Evolutionary conservation across 805 yeast genomes (phyloP).

Genomic region (Metschnikowia continentalis): DNA sequence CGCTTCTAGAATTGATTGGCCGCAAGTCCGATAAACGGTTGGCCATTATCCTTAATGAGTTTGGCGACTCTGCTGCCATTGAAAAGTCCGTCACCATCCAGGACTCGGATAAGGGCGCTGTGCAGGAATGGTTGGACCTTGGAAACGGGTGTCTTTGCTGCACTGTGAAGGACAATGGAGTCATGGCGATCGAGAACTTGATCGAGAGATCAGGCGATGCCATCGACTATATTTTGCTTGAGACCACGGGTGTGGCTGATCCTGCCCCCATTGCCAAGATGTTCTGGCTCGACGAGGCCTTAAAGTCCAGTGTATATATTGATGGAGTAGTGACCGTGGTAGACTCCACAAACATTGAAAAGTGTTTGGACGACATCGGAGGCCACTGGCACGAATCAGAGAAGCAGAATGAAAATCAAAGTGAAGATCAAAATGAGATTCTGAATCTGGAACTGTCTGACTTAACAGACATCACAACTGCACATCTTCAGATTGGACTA

Average conservation of each 20-base stretch:
- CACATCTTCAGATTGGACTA: slow-evolving; percentile 83
- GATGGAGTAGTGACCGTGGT: slow-evolving; percentile 91
- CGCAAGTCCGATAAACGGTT: slow-evolving; percentile 63
- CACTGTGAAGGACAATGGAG: slow-evolving; percentile 93
- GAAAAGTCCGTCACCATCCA: slow-evolving; percentile 79
- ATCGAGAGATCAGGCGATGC: slow-evolving; percentile 64
- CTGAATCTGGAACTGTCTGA: slow-evolving; percentile 5
- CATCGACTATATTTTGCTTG: slow-evolving; percentile 87
- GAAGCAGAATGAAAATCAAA: slow-evolving; percentile 19
- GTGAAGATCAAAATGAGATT: too few relatives aligned
- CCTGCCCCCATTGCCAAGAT: slow-evolving; percentile 96
- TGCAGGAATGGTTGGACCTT: slow-evolving; percentile 92
- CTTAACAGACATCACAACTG: slow-evolving; percentile 60
- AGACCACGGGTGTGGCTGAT: slow-evolving; percentile 95
- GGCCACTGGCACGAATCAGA: slow-evolving; percentile 60
- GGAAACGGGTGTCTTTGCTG: slow-evolving; percentile 98
- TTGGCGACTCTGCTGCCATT: slow-evolving; percentile 85
- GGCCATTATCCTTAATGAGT: slow-evolving; percentile 89
- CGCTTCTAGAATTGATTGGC: slow-evolving; percentile 73
- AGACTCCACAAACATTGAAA: slow-evolving; percentile 64
- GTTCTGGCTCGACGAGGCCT: slow-evolving; percentile 96
- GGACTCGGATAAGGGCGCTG: slow-evolving; percentile 45
- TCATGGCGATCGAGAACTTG: slow-evolving; percentile 85
- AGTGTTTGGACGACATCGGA: slow-evolving; percentile 65
- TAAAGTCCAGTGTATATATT: slow-evolving; percentile 76